Evolutionary conservation across 1,284 basidiomycete genomes (phyloP).

Genomic region (Cryptococcus maquisensis): DNA sequence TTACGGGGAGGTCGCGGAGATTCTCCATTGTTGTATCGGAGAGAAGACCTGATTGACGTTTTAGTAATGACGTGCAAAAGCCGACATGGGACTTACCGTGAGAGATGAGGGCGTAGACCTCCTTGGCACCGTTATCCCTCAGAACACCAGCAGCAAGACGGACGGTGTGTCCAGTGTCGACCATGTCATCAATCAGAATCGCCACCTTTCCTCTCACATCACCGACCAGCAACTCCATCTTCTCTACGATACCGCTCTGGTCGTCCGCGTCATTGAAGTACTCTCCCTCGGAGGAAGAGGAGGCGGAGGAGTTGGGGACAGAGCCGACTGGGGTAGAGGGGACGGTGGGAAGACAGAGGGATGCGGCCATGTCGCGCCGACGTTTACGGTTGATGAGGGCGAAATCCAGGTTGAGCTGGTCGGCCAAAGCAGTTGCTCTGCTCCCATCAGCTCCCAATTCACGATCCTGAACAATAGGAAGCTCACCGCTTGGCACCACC

Average conservation of each 20-base stretch:
- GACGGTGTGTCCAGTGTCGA: slow-evolving; percentile 89
- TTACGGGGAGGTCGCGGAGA: slow-evolving; percentile 73
- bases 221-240: slow-evolving; percentile 95
- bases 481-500: slow-evolving; percentile 93
- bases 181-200: slow-evolving; percentile 97
- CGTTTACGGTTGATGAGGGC: slow-evolving; percentile 91
- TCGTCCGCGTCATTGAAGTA: slow-evolving; percentile 37
- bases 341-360: slow-evolving; percentile 37
- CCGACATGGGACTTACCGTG: slow-evolving; percentile 62
- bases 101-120: slow-evolving; percentile 83
- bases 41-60: slow-evolving; percentile 61
- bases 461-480: background rate
- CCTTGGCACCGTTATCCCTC: slow-evolving; percentile 79
- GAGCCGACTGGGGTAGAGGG: slow-evolving; percentile 46
- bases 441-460: background rate
- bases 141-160: slow-evolving; percentile 78
- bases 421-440: slow-evolving; percentile 89
- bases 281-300: too few relatives aligned
- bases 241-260: slow-evolving; percentile 51
- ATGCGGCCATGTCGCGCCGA: slow-evolving; percentile 54
- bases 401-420: slow-evolving; percentile 93
- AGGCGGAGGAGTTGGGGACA: slow-evolving; percentile 31
- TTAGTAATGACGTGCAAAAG: background rate
- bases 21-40: slow-evolving; percentile 77
- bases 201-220: slow-evolving; percentile 91